phyloP scores from a whole-genome alignment of 2,329 filamentous ascomycete species.

The Pseudocercospora ulei region DNA sequence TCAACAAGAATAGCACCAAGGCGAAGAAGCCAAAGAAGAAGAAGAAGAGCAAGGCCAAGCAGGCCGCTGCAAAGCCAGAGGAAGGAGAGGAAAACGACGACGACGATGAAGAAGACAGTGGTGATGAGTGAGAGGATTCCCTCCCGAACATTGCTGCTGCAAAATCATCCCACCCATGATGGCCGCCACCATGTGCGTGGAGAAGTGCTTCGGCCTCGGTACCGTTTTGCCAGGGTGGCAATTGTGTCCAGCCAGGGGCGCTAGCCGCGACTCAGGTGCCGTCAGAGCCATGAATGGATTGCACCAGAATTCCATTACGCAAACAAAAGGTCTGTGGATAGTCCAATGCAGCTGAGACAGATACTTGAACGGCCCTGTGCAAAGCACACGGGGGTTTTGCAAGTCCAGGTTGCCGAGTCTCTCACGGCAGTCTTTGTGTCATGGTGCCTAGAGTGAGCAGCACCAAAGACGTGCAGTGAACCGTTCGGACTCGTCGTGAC shows the following conservation, averaged over 20 bases:
- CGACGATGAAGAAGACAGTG: slow-evolving; percentile 26
- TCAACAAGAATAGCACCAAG: slow-evolving; percentile 52
- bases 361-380: slow-evolving; percentile 1
- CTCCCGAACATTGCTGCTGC: not conserved
- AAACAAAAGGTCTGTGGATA: not conserved
- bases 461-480: too few species aligned
- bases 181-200: not conserved
- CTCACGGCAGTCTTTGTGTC: too few species aligned
- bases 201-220: not conserved
- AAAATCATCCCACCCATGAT: not conserved
- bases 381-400: too few species aligned
- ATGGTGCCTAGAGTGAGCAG: too few species aligned
- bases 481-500: too few species aligned
- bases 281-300: not conserved
- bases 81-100: slow-evolving; percentile 30
- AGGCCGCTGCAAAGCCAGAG: slow-evolving; percentile 21
- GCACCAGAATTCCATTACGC: not conserved
- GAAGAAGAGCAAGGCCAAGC: slow-evolving; percentile 69
- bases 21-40: slow-evolving; percentile 88
- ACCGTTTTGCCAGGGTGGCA: slow-evolving; percentile 4
- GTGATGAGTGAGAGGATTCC: slow-evolving; percentile 21
- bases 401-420: too few species aligned
- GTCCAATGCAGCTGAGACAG: slow-evolving; percentile 7
- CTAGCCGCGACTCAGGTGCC: slow-evolving; percentile 1
- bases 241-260: slow-evolving; percentile 1